These are phyloP conservation scores for Abortiporus biennis DNA, from an alignment of 1,284 basidiomycete genomes.

Conservation along the genomic window DNA sequence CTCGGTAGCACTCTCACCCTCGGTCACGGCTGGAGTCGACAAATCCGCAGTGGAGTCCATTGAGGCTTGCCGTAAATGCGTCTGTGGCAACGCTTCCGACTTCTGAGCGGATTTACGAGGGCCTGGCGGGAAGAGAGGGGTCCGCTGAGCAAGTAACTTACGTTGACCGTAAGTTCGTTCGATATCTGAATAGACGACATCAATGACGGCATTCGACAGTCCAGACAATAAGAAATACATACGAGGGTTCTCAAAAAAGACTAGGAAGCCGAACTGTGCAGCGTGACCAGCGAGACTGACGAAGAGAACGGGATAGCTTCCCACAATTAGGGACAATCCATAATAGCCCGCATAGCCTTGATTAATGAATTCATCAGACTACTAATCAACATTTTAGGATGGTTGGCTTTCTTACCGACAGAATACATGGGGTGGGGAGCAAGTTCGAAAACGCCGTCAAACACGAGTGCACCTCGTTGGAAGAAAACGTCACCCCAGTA, in stretches of 20 bases:
- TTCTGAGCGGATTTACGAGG: slow-evolving; percentile 9
- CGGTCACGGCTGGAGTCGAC: slow-evolving; percentile 63
- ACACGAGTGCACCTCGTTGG: slow-evolving; percentile 84
- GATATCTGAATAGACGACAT: slow-evolving; percentile 56
- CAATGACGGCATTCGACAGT: slow-evolving; percentile 3
- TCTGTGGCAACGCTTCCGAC: slow-evolving; percentile 8
- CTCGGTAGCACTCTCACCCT: slow-evolving; percentile 68
- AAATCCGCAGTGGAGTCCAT: slow-evolving; percentile 20
- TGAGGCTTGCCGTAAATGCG: slow-evolving; percentile 16
- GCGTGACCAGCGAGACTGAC: slow-evolving; percentile 91
- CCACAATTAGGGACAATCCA: slow-evolving; percentile 85
- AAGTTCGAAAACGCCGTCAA: slow-evolving; percentile 96
- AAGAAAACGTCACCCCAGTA: slow-evolving; percentile 99
- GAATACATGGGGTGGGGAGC: slow-evolving; percentile 93
- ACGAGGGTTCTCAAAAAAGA: slow-evolving; percentile 98
- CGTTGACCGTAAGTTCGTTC: slow-evolving; percentile 87
- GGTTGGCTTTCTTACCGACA: slow-evolving; percentile 58
- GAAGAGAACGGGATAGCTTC: slow-evolving; percentile 89
- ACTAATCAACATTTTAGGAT: neutral
- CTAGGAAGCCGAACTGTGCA: slow-evolving; percentile 92
- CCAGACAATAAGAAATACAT: slow-evolving; percentile 25
- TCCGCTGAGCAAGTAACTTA: slow-evolving; percentile 80
- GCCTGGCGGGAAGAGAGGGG: slow-evolving; percentile 41
- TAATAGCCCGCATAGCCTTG: slow-evolving; percentile 93
- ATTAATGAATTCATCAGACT: neutral